Evolutionary conservation across 148 eudicot species (phyloP).

Genomic region (Rhododendron kiyosumense): DNA sequence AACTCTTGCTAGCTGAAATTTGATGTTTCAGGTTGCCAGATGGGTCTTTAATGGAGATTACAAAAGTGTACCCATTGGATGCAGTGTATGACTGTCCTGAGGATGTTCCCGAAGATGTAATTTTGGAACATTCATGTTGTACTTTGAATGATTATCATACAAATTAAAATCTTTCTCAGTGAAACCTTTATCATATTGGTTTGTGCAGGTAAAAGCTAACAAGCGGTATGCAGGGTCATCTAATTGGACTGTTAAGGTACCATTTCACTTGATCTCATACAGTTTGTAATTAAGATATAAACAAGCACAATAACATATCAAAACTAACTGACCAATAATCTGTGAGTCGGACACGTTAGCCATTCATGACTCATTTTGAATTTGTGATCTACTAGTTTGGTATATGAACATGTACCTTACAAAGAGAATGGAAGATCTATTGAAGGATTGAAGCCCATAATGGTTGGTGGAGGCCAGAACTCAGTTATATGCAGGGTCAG

Average conservation of each 20-base stretch:
- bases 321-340: not conserved
- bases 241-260: slow-evolving; percentile 95
- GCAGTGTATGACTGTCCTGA: slow-evolving; percentile 88
- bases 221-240: slow-evolving; percentile 91
- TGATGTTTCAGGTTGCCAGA: slow-evolving; percentile 73
- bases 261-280: not conserved
- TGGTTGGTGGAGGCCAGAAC: not conserved
- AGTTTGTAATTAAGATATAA: not conserved
- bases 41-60: slow-evolving; percentile 92
- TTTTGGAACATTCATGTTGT: not conserved
- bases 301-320: not conserved
- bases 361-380: not conserved
- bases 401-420: not conserved
- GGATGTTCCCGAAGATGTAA: slow-evolving; percentile 98
- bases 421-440: not conserved
- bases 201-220: slow-evolving; percentile 70
- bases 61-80: slow-evolving; percentile 92
- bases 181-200: slow-evolving; percentile 2
- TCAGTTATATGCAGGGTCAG: not conserved
- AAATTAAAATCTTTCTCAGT: not conserved
- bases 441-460: not conserved
- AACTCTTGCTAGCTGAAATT: slow-evolving; percentile 4
- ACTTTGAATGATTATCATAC: not conserved
- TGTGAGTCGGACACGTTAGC: not conserved
- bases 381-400: not conserved